Conservation (phyloP, 23 red algal genomes). For the Porphyridium purpureum region DNA sequence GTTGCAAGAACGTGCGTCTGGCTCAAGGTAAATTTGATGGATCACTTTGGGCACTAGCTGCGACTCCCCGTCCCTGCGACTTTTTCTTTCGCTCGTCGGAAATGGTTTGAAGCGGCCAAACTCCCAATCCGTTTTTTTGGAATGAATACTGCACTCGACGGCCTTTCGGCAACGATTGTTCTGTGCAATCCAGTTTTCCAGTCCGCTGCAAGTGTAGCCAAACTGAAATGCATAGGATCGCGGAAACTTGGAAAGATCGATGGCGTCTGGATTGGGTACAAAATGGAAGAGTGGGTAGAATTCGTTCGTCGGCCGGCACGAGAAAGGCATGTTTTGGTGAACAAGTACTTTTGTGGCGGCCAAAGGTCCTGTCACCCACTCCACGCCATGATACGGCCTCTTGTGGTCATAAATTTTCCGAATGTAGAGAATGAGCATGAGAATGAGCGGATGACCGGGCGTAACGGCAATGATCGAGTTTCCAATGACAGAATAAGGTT, state of each 20-base stretch:
- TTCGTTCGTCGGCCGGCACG: constrained; percentile 16
- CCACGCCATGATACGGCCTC: constrained; percentile 41
- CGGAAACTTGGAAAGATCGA: constrained; percentile 33
- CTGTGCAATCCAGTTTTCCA: constrained; percentile 27
- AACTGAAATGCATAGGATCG: constrained; percentile 48
- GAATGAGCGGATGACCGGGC: constrained; percentile 39
- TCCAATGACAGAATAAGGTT: constrained; percentile 42
- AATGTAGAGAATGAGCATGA: constrained; percentile 47
- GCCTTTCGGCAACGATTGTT: constrained; percentile 42
- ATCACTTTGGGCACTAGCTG: constrained; percentile 14
- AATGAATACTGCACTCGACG: constrained; percentile 19
- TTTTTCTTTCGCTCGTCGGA: neutral
- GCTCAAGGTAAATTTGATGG: constrained; percentile 26
- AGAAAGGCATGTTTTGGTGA: constrained; percentile 38
- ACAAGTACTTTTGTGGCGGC: constrained; percentile 36
- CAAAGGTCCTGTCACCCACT: constrained; percentile 60
- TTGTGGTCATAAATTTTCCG: constrained; percentile 27
- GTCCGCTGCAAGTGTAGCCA: constrained; percentile 55
- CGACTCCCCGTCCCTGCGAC: neutral
- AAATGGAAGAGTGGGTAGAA: constrained; percentile 62
- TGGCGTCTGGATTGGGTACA: constrained; percentile 35
- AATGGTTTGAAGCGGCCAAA: constrained; percentile 31
- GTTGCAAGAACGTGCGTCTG: too few relatives aligned
- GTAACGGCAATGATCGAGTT: constrained; percentile 53
- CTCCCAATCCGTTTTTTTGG: constrained; percentile 10